Base-by-base conservation (phyloP, 345 rosid species). In the Gossypium longicalyx region DNA sequence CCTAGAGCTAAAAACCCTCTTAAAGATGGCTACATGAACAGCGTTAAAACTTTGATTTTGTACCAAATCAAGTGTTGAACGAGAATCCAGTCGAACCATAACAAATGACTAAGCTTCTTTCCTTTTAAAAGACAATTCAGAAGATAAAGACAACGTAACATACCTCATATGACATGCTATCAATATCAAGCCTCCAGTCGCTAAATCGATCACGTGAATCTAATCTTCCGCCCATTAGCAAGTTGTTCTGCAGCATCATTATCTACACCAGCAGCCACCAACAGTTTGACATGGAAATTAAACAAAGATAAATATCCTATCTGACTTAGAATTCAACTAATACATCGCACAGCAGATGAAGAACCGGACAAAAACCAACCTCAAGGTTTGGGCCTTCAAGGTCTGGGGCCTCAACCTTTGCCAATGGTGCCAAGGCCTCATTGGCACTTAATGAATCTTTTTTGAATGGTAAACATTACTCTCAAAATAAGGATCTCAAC, bases 161-260 rank as follows among this genome's bases (percentile, higher is more conserved):
- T 57, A 84, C 87, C 83, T 84, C 85, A 29, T 84, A 84, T 57
- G 85, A 75, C 87, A 84, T 84, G 71, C n/a, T 70, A 69, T 84
- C 87, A 45, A 84, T 82, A 76, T 84, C 85, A 23, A 84, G 85
- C 75, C 87, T 84, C 82, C 77, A 77, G 20, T 70, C 72, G 9
- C 72, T 78, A 66, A 79, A 84, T 43, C 79, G 78, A 61, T 84
- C 85, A 1, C 29, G 74, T 59, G 77, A 70, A 45, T 78, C 78
- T 58, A 78, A 45, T 73, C 70, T 59, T 59, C 80, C 77, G 59
- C 80, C 84, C 86, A 81, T 74, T 15, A 77, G 77, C 74, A 81
- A 81, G 75, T 84, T 70, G 78, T 79, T 81, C 69, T 70, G 72
- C 43, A 72, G 72, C 86, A 83, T 79, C 84, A 79, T 71, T 69